Evolutionary conservation across 345 rosid genomes (phyloP).

Genomic region (Noccaea bulbosa): DNA sequence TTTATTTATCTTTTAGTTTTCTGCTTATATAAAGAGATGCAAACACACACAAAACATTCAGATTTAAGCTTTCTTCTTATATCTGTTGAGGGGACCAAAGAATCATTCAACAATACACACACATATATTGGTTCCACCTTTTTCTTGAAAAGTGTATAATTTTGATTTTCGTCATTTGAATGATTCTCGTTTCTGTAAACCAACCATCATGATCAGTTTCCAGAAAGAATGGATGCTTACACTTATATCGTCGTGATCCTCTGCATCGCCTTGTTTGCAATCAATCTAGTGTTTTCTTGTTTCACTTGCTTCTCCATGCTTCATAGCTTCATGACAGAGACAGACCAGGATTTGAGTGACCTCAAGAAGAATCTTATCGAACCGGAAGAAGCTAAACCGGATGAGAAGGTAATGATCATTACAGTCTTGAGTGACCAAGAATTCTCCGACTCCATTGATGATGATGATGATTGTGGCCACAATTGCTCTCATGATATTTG

Average conservation of each 20-base stretch:
- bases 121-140: constrained; percentile 12
- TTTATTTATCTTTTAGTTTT: constrained; percentile 19
- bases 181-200: constrained; percentile 22
- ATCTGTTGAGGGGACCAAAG: constrained; percentile 22
- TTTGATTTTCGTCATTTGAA: constrained; percentile 29
- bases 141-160: constrained; percentile 8
- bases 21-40: constrained; percentile 40
- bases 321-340: constrained; percentile 25
- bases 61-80: constrained; percentile 33
- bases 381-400: constrained; percentile 35
- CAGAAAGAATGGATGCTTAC: constrained; percentile 41
- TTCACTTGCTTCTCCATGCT: constrained; percentile 41
- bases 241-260: constrained; percentile 33
- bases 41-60: constrained; percentile 28
- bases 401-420: constrained; percentile 36
- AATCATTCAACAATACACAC: neutral
- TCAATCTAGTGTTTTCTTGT: constrained; percentile 41
- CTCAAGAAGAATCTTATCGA: constrained; percentile 32
- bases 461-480: constrained; percentile 18
- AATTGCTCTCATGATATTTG: constrained; percentile 43
- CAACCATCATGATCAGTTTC: constrained; percentile 38
- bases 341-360: constrained; percentile 24
- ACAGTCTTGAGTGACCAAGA: constrained; percentile 24
- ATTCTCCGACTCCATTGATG: constrained; percentile 33
- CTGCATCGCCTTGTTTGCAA: constrained; percentile 35